phyloP scores from a whole-genome alignment of 2,329 filamentous ascomycete species.

The Didymella pomorum region DNA sequence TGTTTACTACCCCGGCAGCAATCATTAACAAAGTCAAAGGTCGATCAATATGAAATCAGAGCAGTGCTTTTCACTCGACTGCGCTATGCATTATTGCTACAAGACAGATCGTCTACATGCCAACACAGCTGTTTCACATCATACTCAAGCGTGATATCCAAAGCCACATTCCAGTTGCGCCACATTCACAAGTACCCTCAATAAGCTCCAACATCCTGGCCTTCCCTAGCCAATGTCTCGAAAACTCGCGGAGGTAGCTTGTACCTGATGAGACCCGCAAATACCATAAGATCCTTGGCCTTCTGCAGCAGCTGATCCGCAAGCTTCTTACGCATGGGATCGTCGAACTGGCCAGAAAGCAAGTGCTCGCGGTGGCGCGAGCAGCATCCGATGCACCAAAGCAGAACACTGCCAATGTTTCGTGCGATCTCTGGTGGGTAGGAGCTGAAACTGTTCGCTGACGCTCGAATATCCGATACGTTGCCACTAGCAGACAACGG shows the following conservation, averaged over 20 bases:
- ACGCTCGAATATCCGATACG: conserved; percentile 78
- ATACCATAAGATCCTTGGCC: conserved; percentile 90
- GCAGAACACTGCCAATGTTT: conserved; percentile 88
- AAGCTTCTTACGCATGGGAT: conserved; percentile 61
- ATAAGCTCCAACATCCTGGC: conserved; percentile 52
- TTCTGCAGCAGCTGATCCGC: conserved; percentile 78
- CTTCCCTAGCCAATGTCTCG: conserved; percentile 84
- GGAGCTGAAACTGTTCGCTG: conserved; percentile 80
- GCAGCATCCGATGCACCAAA: conserved; percentile 93
- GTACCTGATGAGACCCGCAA: conserved; percentile 91
- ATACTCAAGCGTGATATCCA: conserved; percentile 6
- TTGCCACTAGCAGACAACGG: conserved; percentile 79
- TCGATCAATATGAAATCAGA: background rate
- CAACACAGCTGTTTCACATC: background rate
- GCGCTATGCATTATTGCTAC: conserved; percentile 3
- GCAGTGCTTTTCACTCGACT: background rate
- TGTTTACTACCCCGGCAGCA: background rate
- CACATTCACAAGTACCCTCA: conserved; percentile 17
- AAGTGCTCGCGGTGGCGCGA: conserved; percentile 75
- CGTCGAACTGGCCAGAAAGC: conserved; percentile 75
- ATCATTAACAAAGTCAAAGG: background rate
- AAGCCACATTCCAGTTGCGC: conserved; percentile 7
- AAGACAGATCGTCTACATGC: conserved; percentile 8
- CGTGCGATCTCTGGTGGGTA: conserved; percentile 83
- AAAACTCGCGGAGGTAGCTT: conserved; percentile 86